Evolutionary conservation across 108 stramenopile genomes (phyloP).

Genomic region (Skeletonema grethae): DNA sequence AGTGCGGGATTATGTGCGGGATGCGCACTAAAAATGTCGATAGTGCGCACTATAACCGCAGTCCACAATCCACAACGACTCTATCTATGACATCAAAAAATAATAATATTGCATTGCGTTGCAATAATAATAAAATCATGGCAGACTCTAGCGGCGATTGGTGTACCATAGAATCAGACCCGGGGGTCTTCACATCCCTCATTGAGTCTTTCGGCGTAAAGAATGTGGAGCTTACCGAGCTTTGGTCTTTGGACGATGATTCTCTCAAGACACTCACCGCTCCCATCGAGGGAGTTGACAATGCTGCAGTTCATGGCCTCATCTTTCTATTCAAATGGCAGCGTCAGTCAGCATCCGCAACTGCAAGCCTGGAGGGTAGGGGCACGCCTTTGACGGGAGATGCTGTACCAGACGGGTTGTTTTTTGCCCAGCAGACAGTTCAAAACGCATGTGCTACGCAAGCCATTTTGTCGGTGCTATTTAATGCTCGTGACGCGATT

Average conservation of each 20-base stretch:
- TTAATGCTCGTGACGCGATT: slow-evolving; percentile 59
- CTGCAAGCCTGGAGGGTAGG: not conserved
- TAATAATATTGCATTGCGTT: no score
- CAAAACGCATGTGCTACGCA: slow-evolving; percentile 96
- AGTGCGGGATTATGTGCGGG: no score
- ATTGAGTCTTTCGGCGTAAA: slow-evolving; percentile 83
- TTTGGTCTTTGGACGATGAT: slow-evolving; percentile 84
- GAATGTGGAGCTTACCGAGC: slow-evolving; percentile 77
- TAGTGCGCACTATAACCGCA: no score
- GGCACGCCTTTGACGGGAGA: slow-evolving; percentile 40
- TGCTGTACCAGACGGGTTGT: slow-evolving; percentile 66
- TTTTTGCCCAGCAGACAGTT: slow-evolving; percentile 90
- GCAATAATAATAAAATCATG: not conserved
- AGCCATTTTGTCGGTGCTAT: slow-evolving; percentile 81
- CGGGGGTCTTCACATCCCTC: slow-evolving; percentile 91
- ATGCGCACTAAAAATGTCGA: no score
- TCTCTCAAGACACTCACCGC: slow-evolving; percentile 35
- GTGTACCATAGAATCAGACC: slow-evolving; percentile 77
- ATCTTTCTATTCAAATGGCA: slow-evolving; percentile 95
- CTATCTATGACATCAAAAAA: no score
- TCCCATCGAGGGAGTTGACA: slow-evolving; percentile 34
- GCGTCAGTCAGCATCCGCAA: slow-evolving; percentile 18
- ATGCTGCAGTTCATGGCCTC: slow-evolving; percentile 78
- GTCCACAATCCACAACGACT: no score
- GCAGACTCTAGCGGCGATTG: slow-evolving; percentile 44